A percentile compares a stretch with the other conserved stretches of the same genome.
Conservation (phyloP, 2,329 filamentous ascomycete species). For the Fusarium goolgardi region DNA sequence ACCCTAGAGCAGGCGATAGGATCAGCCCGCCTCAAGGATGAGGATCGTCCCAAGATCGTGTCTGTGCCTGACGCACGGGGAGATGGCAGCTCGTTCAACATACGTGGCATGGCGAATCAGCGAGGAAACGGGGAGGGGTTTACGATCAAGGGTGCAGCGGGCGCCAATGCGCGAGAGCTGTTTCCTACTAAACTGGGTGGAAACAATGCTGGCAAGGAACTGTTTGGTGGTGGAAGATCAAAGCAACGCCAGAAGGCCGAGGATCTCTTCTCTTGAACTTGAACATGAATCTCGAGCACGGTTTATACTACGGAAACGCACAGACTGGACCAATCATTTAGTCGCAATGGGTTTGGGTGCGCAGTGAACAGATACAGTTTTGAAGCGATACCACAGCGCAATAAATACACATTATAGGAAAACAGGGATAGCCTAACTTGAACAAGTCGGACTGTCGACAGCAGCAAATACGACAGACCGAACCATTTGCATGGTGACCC, state of each 20-base stretch:
- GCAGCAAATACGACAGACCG: not conserved
- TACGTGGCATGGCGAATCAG: constrained; percentile 68
- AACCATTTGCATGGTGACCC: not conserved
- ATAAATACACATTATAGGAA: constrained; percentile 24
- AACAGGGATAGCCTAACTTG: constrained; percentile 1
- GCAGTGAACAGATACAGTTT: constrained; percentile 40
- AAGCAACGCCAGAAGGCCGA: constrained; percentile 76
- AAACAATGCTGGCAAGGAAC: constrained; percentile 74
- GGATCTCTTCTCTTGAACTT: constrained; percentile 73
- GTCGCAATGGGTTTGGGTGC: constrained; percentile 25
- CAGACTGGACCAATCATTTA: constrained; percentile 10
- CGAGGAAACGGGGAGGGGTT: constrained; percentile 63
- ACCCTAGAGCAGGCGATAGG: constrained; percentile 55
- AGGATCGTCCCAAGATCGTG: constrained; percentile 66
- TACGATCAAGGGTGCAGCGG: constrained; percentile 72
- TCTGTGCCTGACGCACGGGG: constrained; percentile 61
- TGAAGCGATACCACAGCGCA: constrained; percentile 47
- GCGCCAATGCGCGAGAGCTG: constrained; percentile 67
- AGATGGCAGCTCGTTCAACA: constrained; percentile 62
- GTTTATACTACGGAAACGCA: constrained; percentile 3
- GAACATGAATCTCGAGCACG: constrained; percentile 52
- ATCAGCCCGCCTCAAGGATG: constrained; percentile 53
- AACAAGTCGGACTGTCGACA: not conserved
- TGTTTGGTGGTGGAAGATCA: constrained; percentile 65
- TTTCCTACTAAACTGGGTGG: constrained; percentile 72